phyloP scores from a whole-genome alignment of 345 rosid genomes.

The Citropsis articulata region DNA sequence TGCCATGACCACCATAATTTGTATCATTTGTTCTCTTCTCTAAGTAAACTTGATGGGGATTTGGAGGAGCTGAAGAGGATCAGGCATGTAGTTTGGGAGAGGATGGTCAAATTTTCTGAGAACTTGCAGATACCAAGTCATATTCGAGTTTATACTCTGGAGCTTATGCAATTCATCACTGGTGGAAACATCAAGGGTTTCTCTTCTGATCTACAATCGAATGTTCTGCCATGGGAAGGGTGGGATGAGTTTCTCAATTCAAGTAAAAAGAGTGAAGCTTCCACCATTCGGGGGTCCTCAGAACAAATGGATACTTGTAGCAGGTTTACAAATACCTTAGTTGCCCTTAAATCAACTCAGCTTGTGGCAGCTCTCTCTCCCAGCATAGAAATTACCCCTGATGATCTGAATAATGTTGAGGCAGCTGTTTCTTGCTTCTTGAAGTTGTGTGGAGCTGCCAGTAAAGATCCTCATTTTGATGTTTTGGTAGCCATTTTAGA shows the following conservation, averaged over 20 bases:
- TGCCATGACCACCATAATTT: conserved; percentile 47
- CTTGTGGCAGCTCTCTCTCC: conserved; percentile 62
- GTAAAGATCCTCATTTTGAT: conserved; percentile 43
- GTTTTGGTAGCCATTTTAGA: conserved; percentile 64
- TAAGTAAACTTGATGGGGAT: conserved; percentile 75
- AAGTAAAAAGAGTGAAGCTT: conserved; percentile 39
- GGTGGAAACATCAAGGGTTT: conserved; percentile 59
- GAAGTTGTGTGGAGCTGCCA: conserved; percentile 56
- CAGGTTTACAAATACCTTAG: conserved; percentile 72
- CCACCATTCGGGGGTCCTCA: conserved; percentile 30
- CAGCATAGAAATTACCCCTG: conserved; percentile 62
- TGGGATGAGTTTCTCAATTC: conserved; percentile 59
- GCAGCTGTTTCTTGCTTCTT: conserved; percentile 67
- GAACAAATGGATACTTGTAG: conserved; percentile 56
- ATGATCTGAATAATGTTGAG: conserved; percentile 52
- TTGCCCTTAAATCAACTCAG: conserved; percentile 89
- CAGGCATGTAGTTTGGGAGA: conserved; percentile 74
- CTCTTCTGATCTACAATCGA: conserved; percentile 50
- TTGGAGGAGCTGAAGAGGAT: conserved; percentile 61
- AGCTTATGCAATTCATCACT: conserved; percentile 77
- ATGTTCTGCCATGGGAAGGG: conserved; percentile 78
- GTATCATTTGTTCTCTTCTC: conserved; percentile 62
- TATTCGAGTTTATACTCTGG: conserved; percentile 71
- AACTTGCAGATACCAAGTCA: conserved; percentile 73
- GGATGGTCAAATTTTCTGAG: conserved; percentile 62